Percentiles rank a stretch among this genome's conserved stretches.
These are phyloP conservation scores for Phyllosticta paracitricarpa DNA, from an alignment of 2,329 filamentous ascomycete species.

Conservation along the genomic window DNA sequence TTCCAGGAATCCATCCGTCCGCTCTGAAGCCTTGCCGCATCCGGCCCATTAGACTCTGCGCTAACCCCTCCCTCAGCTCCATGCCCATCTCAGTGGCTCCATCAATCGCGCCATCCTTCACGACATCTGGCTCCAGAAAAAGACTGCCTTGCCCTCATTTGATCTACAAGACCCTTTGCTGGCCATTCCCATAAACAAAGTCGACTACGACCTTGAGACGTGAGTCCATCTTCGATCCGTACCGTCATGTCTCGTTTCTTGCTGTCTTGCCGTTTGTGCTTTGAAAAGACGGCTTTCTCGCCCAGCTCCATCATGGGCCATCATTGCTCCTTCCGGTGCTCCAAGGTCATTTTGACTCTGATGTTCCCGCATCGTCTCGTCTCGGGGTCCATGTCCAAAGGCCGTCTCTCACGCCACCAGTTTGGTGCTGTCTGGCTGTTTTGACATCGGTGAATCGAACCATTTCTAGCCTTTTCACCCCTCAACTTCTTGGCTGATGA, in stretches of 20 bases:
- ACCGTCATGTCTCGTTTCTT: neutral
- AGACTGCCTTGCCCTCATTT: constrained; percentile 39
- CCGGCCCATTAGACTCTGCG: constrained; percentile 18
- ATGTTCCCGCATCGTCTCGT: neutral
- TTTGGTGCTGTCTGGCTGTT: neutral
- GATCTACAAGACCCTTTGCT: constrained; percentile 57
- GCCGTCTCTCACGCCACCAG: neutral
- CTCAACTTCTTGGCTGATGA: neutral
- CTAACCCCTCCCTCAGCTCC: constrained; percentile 44
- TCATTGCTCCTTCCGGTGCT: neutral
- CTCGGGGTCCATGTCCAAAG: neutral
- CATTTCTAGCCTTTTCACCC: neutral
- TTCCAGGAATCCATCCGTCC: neutral
- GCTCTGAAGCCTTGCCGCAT: constrained; percentile 1
- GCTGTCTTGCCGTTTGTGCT: neutral
- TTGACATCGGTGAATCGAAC: neutral
- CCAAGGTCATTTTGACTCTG: neutral
- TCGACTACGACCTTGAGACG: constrained; percentile 61
- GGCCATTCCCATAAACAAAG: constrained; percentile 60
- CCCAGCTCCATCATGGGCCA: neutral
- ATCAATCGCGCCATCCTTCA: constrained; percentile 64
- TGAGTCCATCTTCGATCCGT: constrained; percentile 30
- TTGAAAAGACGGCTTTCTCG: neutral
- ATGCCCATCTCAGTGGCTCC: constrained; percentile 71
- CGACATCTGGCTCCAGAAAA: constrained; percentile 59